These are phyloP conservation scores for Ophiosphaerella korrae DNA, from an alignment of 2,329 filamentous ascomycete species.

Conservation along the genomic window DNA sequence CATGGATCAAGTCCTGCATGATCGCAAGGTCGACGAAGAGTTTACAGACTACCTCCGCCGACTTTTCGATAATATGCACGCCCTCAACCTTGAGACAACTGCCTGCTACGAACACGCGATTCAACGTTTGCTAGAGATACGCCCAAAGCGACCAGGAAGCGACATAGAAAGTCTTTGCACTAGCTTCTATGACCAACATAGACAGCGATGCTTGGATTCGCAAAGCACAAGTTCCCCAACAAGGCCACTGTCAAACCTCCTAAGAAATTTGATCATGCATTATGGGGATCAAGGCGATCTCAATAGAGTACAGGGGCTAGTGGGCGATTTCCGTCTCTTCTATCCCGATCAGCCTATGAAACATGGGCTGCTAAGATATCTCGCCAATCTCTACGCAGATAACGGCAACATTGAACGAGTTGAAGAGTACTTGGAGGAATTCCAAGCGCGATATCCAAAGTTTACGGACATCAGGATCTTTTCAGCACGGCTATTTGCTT, in stretches of 20 bases:
- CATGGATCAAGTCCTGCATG: conserved; percentile 30
- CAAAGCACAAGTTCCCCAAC: conserved; percentile 3
- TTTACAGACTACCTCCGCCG: conserved; percentile 22
- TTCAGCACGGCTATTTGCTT: conserved; percentile 65
- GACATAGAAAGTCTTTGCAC: not conserved
- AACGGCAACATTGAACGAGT: conserved; percentile 42
- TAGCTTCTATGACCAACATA: conserved; percentile 32
- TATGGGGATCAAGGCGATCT: conserved; percentile 22
- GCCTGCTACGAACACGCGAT: conserved; percentile 37
- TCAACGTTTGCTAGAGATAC: conserved; percentile 27
- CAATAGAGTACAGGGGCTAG: conserved; percentile 21
- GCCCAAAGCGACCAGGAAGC: conserved; percentile 1
- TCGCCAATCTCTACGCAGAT: conserved; percentile 39
- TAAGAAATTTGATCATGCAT: conserved; percentile 29
- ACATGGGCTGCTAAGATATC: conserved; percentile 21
- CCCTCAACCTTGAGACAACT: conserved; percentile 21
- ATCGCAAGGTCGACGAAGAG: conserved; percentile 23
- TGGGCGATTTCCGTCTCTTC: conserved; percentile 34
- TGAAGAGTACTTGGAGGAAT: conserved; percentile 38
- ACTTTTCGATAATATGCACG: conserved; percentile 30
- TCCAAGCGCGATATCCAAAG: conserved; percentile 14
- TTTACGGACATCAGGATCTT: conserved; percentile 20
- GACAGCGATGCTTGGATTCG: conserved; percentile 21
- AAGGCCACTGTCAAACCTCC: conserved; percentile 26
- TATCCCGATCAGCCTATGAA: conserved; percentile 26